A percentile compares a stretch with the other conserved stretches of the same genome.
phyloP scores from a whole-genome alignment of 2,329 filamentous ascomycete species.

The Fusarium acutatum region DNA sequence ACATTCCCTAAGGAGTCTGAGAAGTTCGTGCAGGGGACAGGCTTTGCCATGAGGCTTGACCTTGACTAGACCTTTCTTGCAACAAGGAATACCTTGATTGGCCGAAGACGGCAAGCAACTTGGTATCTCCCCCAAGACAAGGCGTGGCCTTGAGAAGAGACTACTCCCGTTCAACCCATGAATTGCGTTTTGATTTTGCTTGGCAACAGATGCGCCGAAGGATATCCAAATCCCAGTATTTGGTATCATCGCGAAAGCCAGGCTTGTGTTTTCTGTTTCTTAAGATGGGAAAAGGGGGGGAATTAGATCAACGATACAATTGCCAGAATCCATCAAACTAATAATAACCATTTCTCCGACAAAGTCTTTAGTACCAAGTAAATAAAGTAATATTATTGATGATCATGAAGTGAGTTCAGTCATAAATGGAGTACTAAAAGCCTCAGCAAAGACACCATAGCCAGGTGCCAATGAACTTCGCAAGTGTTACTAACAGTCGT shows the following conservation, averaged over 20 bases:
- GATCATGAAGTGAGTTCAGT: not conserved
- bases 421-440: not conserved
- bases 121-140: not conserved
- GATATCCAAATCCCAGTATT: not conserved
- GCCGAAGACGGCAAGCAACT: too few relatives aligned
- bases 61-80: not conserved
- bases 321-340: too few relatives aligned
- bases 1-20: not conserved
- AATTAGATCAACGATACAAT: rapidly evolving
- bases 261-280: not conserved
- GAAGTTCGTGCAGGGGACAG: rapidly evolving
- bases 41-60: not conserved
- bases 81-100: not conserved
- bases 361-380: too few relatives aligned
- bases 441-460: not conserved
- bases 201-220: too few relatives aligned
- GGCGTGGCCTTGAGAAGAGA: too few relatives aligned
- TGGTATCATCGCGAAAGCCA: not conserved
- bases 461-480: not conserved
- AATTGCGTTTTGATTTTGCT: not conserved
- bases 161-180: rapidly evolving
- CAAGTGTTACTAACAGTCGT: not conserved
- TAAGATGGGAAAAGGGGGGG: too few relatives aligned
- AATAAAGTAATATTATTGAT: not conserved
- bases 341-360: not conserved